Conservation (phyloP, 2,329 filamentous ascomycete genomes). For the Sclerotinia subarctica region DNA sequence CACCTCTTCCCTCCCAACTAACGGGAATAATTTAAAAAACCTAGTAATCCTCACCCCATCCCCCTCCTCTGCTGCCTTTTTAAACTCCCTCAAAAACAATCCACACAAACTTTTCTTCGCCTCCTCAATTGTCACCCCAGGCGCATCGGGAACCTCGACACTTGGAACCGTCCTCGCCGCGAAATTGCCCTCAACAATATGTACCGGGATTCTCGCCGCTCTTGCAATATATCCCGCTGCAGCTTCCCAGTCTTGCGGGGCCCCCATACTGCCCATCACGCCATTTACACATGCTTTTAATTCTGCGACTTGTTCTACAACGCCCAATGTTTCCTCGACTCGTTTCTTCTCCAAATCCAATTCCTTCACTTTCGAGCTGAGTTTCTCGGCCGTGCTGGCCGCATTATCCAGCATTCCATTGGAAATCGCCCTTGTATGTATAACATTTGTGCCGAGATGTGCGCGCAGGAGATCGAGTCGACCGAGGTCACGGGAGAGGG, state of each 20-base stretch:
- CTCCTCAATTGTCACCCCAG: slow-evolving; percentile 78
- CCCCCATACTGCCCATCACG: slow-evolving; percentile 93
- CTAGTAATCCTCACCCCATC: slow-evolving; percentile 87
- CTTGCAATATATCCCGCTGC: slow-evolving; percentile 86
- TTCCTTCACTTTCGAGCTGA: slow-evolving; percentile 81
- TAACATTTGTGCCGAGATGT: slow-evolving; percentile 80
- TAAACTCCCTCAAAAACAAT: slow-evolving; percentile 90
- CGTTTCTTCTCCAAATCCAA: slow-evolving; percentile 89
- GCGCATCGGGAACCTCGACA: slow-evolving; percentile 89
- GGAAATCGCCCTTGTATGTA: slow-evolving; percentile 77
- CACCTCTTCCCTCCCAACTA: slow-evolving; percentile 85
- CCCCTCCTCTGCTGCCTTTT: slow-evolving; percentile 82
- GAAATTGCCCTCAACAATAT: slow-evolving; percentile 80
- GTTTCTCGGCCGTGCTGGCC: slow-evolving; percentile 77
- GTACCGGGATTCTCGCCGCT: slow-evolving; percentile 74
- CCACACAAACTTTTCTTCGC: slow-evolving; percentile 87
- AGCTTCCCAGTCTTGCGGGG: slow-evolving; percentile 97
- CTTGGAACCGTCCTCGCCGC: slow-evolving; percentile 91
- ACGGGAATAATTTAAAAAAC: slow-evolving; percentile 96
- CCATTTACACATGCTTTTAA: slow-evolving; percentile 95
- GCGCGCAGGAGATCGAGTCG: slow-evolving; percentile 87
- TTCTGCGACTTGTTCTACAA: slow-evolving; percentile 95
- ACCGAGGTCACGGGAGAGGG: slow-evolving; percentile 80
- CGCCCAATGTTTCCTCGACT: slow-evolving; percentile 83
- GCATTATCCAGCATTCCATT: slow-evolving; percentile 88